Percentiles rank a stretch among this genome's conserved stretches.
Conservation (phyloP, 306 rosid species). For the Quillaja saponaria region DNA sequence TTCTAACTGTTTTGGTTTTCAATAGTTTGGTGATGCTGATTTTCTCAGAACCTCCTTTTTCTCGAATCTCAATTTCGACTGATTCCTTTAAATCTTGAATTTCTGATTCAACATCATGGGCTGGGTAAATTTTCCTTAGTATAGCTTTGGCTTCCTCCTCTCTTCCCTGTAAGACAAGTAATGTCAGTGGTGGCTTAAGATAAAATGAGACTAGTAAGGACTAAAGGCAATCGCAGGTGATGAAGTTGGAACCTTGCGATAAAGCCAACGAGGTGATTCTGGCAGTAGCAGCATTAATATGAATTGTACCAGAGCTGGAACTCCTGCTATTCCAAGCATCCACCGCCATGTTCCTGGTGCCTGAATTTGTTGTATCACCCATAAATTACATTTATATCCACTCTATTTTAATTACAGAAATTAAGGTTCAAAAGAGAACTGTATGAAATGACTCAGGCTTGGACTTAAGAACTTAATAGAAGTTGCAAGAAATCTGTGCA, state of each 20-base stretch:
- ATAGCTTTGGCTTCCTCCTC: conserved; percentile 50
- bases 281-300: conserved; percentile 51
- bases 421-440: no score
- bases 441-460: no score
- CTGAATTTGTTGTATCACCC: conserved; percentile 31
- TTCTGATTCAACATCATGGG: conserved; percentile 43
- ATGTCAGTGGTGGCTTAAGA: background rate
- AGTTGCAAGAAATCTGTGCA: background rate
- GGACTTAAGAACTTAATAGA: no score
- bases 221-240: background rate
- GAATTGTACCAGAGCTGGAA: conserved; percentile 53
- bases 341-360: conserved; percentile 66
- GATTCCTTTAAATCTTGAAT: conserved; percentile 48
- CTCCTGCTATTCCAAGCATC: conserved; percentile 74
- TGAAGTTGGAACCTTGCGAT: conserved; percentile 44
- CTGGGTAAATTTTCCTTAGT: conserved; percentile 43
- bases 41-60: conserved; percentile 19
- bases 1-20: conserved; percentile 51
- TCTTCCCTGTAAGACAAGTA: conserved; percentile 39
- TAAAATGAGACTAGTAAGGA: background rate
- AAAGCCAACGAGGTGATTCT: conserved; percentile 74
- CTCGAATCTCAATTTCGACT: conserved; percentile 34
- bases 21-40: conserved; percentile 28
- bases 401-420: no score
- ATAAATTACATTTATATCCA: background rate